phyloP scores from a whole-genome alignment of 495 filamentous ascomycete species.

The Hypoxylon fragiforme region DNA sequence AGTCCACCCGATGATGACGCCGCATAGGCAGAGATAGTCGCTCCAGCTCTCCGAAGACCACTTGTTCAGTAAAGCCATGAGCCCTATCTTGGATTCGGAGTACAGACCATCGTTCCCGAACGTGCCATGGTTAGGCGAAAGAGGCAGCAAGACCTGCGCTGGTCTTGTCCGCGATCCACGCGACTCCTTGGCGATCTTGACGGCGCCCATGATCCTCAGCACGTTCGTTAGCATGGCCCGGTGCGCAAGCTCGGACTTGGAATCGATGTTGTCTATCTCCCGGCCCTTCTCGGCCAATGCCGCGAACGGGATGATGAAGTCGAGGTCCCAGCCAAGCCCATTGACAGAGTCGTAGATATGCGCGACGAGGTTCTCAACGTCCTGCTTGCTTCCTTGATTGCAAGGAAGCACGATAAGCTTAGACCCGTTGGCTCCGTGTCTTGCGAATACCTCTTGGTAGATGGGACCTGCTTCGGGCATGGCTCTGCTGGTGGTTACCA shows the following conservation, averaged over 20 bases:
- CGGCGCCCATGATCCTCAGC: conserved; percentile 79
- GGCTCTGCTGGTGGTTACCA: conserved; percentile 85
- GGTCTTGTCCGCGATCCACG: conserved; percentile 90
- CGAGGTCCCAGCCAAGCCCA: conserved; percentile 87
- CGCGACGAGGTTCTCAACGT: conserved; percentile 77
- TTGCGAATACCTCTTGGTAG: conserved; percentile 86
- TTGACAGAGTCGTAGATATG: conserved; percentile 88
- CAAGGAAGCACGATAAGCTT: conserved; percentile 90
- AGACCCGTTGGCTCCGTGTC: conserved; percentile 77
- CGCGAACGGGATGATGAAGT: conserved; percentile 84
- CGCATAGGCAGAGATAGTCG: conserved; percentile 95
- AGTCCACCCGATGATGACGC: conserved; percentile 98
- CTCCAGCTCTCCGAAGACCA: conserved; percentile 97
- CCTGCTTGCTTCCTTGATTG: conserved; percentile 90
- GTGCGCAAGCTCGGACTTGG: conserved; percentile 95
- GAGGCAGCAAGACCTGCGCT: conserved; percentile 89
- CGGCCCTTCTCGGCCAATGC: conserved; percentile 87
- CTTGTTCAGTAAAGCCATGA: conserved; percentile 95
- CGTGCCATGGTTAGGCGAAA: conserved; percentile 96
- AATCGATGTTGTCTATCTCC: conserved; percentile 86
- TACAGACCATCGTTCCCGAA: conserved; percentile 98
- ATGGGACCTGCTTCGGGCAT: conserved; percentile 88
- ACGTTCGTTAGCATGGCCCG: conserved; percentile 98
- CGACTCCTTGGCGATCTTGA: conserved; percentile 84
- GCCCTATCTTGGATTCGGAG: conserved; percentile 91